These are phyloP conservation scores for Piper betle DNA, from an alignment of 164 flowering plant species.

Conservation along the genomic window DNA sequence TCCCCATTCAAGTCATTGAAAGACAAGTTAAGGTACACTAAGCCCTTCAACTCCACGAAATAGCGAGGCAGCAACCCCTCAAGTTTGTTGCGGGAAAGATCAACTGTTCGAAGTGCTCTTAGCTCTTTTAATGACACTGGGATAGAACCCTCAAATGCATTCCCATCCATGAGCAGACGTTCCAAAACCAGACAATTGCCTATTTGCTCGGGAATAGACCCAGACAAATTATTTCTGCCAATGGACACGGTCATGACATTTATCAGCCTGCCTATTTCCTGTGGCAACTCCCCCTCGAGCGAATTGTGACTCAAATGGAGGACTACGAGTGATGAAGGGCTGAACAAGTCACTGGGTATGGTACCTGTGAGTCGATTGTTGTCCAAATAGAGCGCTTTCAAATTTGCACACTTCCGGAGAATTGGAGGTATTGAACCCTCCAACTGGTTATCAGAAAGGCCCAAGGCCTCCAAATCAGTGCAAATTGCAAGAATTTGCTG, in stretches of 20 bases:
- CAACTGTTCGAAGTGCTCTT: slow-evolving; percentile 6
- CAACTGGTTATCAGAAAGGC: neutral
- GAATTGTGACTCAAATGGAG: slow-evolving; percentile 1
- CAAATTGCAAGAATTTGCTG: neutral
- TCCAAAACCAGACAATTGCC: slow-evolving; percentile 9
- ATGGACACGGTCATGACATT: slow-evolving; percentile 4
- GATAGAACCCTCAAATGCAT: slow-evolving; percentile 13
- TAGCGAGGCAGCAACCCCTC: slow-evolving; percentile 18
- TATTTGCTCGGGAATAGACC: slow-evolving; percentile 16
- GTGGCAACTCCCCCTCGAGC: slow-evolving; percentile 13
- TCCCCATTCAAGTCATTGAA: slow-evolving; percentile 27
- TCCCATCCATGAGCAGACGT: slow-evolving; percentile 4
- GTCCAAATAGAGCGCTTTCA: slow-evolving; percentile 1
- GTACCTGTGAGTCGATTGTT: slow-evolving; percentile 3
- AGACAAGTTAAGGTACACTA: slow-evolving; percentile 21
- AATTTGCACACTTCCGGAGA: slow-evolving; percentile 8
- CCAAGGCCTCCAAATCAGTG: neutral
- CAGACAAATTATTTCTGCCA: slow-evolving; percentile 17
- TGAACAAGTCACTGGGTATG: neutral
- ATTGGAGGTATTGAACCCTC: no score
- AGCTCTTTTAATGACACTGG: slow-evolving; percentile 13
- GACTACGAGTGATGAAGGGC: neutral
- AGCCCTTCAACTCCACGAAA: slow-evolving; percentile 4
- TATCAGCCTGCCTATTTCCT: slow-evolving; percentile 14
- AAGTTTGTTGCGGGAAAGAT: slow-evolving; percentile 23